Evolutionary conservation across 192 early-diverging fungal species (phyloP), one percentile per base, ranked within the genome.

Genomic region (Linnemannia schmuckeri): DNA sequence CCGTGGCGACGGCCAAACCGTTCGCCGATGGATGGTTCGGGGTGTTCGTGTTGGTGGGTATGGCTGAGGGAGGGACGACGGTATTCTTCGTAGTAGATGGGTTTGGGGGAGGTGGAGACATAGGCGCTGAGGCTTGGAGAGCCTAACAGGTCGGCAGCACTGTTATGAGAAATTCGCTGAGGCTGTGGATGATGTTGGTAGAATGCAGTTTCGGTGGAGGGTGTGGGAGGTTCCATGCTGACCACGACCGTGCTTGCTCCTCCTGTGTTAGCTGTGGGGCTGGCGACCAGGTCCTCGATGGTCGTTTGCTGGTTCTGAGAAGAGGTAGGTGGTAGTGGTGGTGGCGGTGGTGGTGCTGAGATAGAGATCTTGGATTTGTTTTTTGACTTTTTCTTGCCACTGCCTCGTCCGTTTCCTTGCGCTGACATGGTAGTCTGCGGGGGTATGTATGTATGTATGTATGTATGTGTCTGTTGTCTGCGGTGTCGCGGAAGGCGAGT

Each of bases 1-100:
- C 83, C 83, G 44, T 80, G 83, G 1, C 83, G 83, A 55, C 83
- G 78, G 22, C 83, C 83, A 40, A 86, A 86, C 17, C 71, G 75
- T 40, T 86, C 83, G 30, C 83, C 83, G 49, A 86, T 77, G 17
- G 79, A 47, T 12, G 61, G 83, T 22, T 86, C 79, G 24, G 74
- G 57, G 57, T 47, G 52, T 33, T 75, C 74, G 46, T 80, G 78
- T 22, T 27, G 57, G 52, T 83, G 41, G 2, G 12, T 46, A 12
- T 46, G n/a, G 10, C 15, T 49, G 41, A 20, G 72, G 47, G 44
- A 37, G n/a, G 61, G 63, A 4, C 49, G 76, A 24, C 68, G 70
- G 41, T 42, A 4, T 22, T 40, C 40, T 57, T 40, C 44, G 44
- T 71, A 78, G 47, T 44, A 63, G 41, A 79, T 42, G 1, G 52